Evolutionary conservation across 1,284 basidiomycete genomes (phyloP).

Genomic region (Coniophora puteana): DNA sequence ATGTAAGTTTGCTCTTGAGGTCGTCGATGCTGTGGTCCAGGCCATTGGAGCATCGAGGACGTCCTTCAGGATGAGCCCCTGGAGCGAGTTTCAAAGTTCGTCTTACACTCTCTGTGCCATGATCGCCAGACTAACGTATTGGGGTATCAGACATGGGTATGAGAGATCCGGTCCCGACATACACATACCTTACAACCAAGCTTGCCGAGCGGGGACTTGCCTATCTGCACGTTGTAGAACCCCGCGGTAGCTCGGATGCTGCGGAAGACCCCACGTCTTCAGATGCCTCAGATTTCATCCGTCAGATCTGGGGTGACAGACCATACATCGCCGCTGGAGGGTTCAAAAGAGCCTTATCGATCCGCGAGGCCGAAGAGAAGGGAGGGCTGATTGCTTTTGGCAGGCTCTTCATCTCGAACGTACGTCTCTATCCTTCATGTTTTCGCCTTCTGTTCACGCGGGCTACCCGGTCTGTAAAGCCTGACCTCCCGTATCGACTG

Average conservation of each 20-base stretch:
- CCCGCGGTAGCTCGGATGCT: constrained; percentile 33
- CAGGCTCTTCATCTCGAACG: constrained; percentile 17
- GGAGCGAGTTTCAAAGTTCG: constrained; percentile 35
- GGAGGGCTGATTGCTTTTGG: constrained; percentile 40
- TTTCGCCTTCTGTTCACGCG: constrained; percentile 28
- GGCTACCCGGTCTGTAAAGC: constrained; percentile 27
- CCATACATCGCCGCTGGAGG: constrained; percentile 44
- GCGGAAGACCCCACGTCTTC: constrained; percentile 29
- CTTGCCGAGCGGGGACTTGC: constrained; percentile 38
- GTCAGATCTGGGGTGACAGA: constrained; percentile 27
- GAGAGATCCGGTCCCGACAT: constrained; percentile 34
- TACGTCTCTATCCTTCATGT: background rate
- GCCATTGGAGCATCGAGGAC: constrained; percentile 37
- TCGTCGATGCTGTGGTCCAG: constrained; percentile 33
- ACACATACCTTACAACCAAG: constrained; percentile 30
- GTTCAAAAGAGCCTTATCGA: constrained; percentile 10
- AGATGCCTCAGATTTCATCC: too few relatives aligned
- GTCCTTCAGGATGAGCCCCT: constrained; percentile 53
- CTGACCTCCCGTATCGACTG: constrained; percentile 49
- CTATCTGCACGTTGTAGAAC: constrained; percentile 55
- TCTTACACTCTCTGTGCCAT: background rate
- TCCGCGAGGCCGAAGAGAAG: constrained; percentile 11
- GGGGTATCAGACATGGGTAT: constrained; percentile 6
- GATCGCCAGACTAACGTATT: constrained; percentile 35
- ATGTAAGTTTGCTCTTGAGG: constrained; percentile 37